These are phyloP conservation scores for Pleurotus tuber-regium DNA, from an alignment of 768 basidiomycete species.

Conservation along the genomic window DNA sequence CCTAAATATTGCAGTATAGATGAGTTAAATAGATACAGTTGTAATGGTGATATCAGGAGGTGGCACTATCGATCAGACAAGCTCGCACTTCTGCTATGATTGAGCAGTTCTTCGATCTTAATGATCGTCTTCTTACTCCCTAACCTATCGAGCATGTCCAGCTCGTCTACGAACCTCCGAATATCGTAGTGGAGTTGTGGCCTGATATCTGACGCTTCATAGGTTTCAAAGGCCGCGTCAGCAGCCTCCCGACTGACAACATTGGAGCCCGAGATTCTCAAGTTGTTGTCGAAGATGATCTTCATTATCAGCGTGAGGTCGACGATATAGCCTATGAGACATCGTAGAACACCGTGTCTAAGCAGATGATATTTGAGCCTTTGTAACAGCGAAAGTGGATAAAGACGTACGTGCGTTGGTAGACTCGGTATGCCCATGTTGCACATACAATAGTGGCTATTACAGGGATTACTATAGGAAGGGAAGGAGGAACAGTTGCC, in stretches of 20 bases:
- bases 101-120: slow-evolving; percentile 17
- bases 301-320: background rate
- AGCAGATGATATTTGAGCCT: too few species aligned
- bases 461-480: too few species aligned
- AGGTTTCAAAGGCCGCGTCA: background rate
- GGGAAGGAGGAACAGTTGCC: too few species aligned
- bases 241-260: background rate
- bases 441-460: slow-evolving; percentile 16
- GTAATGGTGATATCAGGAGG: too few species aligned
- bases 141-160: slow-evolving; percentile 11
- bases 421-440: background rate
- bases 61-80: too few species aligned
- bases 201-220: background rate
- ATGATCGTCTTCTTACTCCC: background rate
- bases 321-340: background rate
- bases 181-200: background rate
- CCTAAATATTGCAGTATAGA: too few species aligned
- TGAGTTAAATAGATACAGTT: too few species aligned
- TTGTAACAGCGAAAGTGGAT: background rate
- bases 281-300: background rate
- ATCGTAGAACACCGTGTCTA: background rate
- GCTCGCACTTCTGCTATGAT: too few species aligned
- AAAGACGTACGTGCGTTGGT: background rate
- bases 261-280: background rate
- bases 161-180: background rate